These are phyloP conservation scores for Dactylis glomerata DNA, from an alignment of 176 grass and related monocot genomes.

Conservation along the genomic window DNA sequence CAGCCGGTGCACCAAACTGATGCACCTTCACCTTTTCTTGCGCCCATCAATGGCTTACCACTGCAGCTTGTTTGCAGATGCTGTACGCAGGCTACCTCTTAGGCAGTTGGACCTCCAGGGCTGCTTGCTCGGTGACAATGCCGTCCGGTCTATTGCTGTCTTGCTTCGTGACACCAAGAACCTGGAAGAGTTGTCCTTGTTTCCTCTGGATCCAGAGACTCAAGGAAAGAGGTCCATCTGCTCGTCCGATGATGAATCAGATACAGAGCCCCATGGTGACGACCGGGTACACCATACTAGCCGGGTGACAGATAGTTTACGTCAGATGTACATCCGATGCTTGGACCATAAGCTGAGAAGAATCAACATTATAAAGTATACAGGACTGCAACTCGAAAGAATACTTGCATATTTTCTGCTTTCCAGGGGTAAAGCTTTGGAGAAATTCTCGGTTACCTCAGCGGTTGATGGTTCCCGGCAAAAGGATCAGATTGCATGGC, in stretches of 20 bases:
- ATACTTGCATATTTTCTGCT: background rate
- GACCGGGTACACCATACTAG: background rate
- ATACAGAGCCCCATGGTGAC: background rate
- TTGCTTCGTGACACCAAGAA: background rate
- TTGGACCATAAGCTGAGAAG: background rate
- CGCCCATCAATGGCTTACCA: background rate
- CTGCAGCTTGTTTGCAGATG: background rate
- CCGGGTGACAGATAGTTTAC: background rate
- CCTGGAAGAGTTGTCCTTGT: background rate
- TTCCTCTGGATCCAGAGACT: background rate
- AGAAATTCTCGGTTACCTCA: background rate
- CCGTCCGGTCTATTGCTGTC: background rate
- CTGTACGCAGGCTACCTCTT: background rate
- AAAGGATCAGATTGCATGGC: background rate
- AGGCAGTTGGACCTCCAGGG: conserved; percentile 28
- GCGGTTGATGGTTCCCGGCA: background rate
- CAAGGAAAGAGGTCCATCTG: background rate
- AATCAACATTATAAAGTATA: background rate
- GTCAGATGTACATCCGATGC: background rate
- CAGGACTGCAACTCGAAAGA: background rate
- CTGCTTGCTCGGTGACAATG: background rate
- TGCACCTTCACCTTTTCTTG: background rate
- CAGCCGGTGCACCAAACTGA: background rate
- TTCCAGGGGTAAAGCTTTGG: background rate
- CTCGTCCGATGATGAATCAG: background rate